These are phyloP conservation scores for Backusella australiensis DNA, from an alignment of 192 early-diverging fungal species.

Conservation along the genomic window DNA sequence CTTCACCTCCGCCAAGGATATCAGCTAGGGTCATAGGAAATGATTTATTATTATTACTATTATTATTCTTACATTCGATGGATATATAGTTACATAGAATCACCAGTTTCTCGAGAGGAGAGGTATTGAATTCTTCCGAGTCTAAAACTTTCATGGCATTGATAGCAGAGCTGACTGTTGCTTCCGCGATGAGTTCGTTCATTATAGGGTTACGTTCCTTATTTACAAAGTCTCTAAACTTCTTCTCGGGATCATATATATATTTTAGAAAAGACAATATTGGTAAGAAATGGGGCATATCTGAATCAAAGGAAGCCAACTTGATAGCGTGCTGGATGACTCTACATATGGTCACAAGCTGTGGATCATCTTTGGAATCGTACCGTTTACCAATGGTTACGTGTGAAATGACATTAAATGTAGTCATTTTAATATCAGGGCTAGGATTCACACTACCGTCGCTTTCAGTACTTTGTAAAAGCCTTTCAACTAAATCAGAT, in stretches of 20 bases:
- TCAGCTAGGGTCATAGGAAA: background rate
- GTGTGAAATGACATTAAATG: background rate
- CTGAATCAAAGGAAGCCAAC: too few species aligned
- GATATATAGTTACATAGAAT: background rate
- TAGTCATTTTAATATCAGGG: background rate
- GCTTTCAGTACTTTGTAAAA: background rate
- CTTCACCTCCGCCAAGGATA: conserved; percentile 8
- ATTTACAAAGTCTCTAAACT: background rate
- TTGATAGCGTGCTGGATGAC: too few species aligned
- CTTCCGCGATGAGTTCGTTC: background rate
- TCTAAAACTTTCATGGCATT: background rate
- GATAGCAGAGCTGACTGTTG: too few species aligned
- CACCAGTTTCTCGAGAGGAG: background rate
- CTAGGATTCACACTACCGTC: background rate
- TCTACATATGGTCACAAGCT: too few species aligned
- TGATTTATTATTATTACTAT: too few species aligned
- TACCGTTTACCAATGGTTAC: background rate
- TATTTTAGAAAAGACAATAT: too few species aligned
- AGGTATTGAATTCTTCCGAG: background rate
- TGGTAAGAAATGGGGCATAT: too few species aligned
- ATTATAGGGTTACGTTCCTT: background rate
- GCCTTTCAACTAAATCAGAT: background rate
- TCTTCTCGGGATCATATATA: background rate
- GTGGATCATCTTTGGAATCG: too few species aligned
- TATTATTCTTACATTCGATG: background rate